Conservation (phyloP, 176 grass and related monocot genomes). For the Coix lacrymajobi region DNA sequence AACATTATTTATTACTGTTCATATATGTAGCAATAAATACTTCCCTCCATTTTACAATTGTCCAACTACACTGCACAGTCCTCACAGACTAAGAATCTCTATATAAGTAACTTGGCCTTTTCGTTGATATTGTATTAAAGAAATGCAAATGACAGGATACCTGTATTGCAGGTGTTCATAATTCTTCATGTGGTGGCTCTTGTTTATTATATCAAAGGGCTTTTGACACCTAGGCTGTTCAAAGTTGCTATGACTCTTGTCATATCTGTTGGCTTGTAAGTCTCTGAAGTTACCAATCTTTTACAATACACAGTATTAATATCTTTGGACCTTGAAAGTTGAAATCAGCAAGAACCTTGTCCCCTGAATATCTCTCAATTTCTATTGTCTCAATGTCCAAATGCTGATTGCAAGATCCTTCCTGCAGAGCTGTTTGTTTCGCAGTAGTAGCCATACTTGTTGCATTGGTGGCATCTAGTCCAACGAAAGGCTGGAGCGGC, state of each 20-base stretch:
- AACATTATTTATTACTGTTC: neutral
- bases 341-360: neutral
- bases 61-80: neutral
- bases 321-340: slow-evolving; percentile 2
- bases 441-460: slow-evolving; percentile 81
- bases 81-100: neutral
- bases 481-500: slow-evolving; percentile 99
- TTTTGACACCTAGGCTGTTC: slow-evolving; percentile 81
- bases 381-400: neutral
- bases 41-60: slow-evolving; percentile 5
- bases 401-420: slow-evolving; percentile 33
- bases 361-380: neutral
- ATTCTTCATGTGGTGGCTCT: slow-evolving; percentile 94
- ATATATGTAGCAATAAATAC: slow-evolving; percentile 1
- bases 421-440: slow-evolving; percentile 77
- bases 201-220: slow-evolving; percentile 96
- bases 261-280: slow-evolving; percentile 87
- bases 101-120: neutral
- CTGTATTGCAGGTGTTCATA: slow-evolving; percentile 89
- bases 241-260: slow-evolving; percentile 99
- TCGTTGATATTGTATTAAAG: neutral
- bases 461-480: slow-evolving; percentile 96
- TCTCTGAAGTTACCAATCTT: slow-evolving; percentile 14
- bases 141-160: slow-evolving; percentile 9
- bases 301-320: neutral